Conservation (phyloP, 805 yeast species). For the Myxozyma udenii region DNA sequence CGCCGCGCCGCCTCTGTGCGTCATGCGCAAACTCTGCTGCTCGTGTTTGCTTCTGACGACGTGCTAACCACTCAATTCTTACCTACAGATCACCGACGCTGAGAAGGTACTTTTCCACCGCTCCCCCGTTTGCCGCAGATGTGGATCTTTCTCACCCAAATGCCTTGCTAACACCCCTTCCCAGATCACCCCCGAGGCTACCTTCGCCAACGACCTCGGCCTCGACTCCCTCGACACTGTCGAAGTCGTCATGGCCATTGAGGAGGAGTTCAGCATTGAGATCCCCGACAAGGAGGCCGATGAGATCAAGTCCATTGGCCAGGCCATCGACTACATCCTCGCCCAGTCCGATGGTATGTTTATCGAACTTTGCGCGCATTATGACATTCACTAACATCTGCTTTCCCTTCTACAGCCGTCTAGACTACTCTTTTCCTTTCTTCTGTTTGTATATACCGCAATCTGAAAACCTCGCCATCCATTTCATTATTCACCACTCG, state of each 20-base stretch:
- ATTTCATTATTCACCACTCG: not conserved
- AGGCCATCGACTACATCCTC: slow-evolving; percentile 83
- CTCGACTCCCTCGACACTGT: slow-evolving; percentile 92
- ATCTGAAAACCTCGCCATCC: not conserved
- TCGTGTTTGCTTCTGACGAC: not conserved
- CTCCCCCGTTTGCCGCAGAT: not conserved
- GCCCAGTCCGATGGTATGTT: slow-evolving; percentile 48
- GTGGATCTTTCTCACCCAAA: not conserved
- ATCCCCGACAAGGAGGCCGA: slow-evolving; percentile 90
- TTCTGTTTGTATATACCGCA: not conserved
- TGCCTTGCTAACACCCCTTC: not conserved
- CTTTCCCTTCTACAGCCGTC: slow-evolving; percentile 10
- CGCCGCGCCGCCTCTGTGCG: not conserved
- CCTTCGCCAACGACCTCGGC: slow-evolving; percentile 60
- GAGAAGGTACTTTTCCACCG: slow-evolving; percentile 17
- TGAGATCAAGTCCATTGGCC: slow-evolving; percentile 87
- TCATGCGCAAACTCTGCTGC: not conserved
- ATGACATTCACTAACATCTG: no score
- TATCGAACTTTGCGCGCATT: not conserved
- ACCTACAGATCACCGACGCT: slow-evolving; percentile 28
- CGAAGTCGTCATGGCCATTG: slow-evolving; percentile 93
- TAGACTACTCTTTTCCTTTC: slow-evolving; percentile 3
- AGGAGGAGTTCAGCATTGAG: slow-evolving; percentile 75
- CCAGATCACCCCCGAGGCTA: slow-evolving; percentile 41
- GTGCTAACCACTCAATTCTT: slow-evolving; percentile 23